phyloP scores from a whole-genome alignment of 225 moss, liverwort and hornwort genomes.

The Thuidium tamariscinum region DNA sequence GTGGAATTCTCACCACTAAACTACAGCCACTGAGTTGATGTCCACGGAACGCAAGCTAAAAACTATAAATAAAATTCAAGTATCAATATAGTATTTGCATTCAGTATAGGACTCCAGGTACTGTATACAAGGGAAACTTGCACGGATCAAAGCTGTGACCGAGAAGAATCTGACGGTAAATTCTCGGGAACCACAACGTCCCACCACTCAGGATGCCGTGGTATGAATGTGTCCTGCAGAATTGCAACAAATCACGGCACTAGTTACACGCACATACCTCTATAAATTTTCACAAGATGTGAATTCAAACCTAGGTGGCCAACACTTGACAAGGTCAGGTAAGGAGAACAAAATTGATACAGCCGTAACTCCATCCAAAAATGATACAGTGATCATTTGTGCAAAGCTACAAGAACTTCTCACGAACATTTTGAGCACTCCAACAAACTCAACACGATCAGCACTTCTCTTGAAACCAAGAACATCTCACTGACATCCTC shows the following conservation, averaged over 20 bases:
- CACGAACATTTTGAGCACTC: background rate
- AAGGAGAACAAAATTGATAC: background rate
- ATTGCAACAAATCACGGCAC: background rate
- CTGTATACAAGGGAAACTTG: background rate
- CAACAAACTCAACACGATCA: background rate
- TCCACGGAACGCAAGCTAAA: rapidly evolving
- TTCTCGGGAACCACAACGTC: slow-evolving; percentile 45
- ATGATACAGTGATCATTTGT: background rate
- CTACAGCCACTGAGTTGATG: slow-evolving; percentile 62
- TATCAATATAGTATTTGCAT: background rate
- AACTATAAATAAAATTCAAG: rapidly evolving
- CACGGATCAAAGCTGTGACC: background rate
- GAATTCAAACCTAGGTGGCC: background rate
- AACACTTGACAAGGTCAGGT: background rate
- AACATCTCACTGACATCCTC: background rate
- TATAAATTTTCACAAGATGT: background rate
- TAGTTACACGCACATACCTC: background rate
- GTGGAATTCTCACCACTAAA: slow-evolving; percentile 99
- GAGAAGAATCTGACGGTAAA: background rate
- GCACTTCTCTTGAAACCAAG: background rate
- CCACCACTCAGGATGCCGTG: slow-evolving; percentile 62
- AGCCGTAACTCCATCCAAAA: background rate
- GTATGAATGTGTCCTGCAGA: slow-evolving; percentile 61
- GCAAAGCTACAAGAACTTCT: background rate
- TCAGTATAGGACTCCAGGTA: too few relatives aligned